A percentile compares a stretch with the other conserved stretches of the same genome.
Conservation (phyloP, 129 eudicot species). For the Smallanthus sonchifolius region DNA sequence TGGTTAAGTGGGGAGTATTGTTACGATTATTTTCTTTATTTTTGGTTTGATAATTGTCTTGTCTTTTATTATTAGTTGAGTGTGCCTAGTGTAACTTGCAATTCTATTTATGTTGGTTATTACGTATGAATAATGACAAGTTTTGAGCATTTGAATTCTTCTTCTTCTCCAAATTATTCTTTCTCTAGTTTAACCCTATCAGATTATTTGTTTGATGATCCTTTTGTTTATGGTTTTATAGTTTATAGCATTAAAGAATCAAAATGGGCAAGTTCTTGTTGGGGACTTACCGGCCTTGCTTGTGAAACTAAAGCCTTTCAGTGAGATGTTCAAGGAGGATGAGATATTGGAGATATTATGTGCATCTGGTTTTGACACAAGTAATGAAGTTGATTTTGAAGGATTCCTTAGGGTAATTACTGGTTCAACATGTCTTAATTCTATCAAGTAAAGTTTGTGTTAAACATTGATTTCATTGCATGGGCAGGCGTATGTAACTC, state of each 20-base stretch:
- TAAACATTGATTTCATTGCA: slow-evolving; percentile 22
- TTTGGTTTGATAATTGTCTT: too few species aligned
- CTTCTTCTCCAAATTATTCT: too few species aligned
- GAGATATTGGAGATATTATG: slow-evolving; percentile 42
- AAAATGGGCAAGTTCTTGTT: slow-evolving; percentile 52
- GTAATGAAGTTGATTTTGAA: slow-evolving; percentile 65
- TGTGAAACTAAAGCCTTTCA: slow-evolving; percentile 56
- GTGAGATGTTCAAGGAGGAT: slow-evolving; percentile 53
- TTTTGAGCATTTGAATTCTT: too few species aligned
- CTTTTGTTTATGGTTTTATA: slow-evolving; percentile 27
- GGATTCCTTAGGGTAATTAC: slow-evolving; percentile 60
- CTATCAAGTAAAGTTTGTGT: not conserved
- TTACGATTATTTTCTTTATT: too few species aligned
- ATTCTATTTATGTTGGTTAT: too few species aligned
- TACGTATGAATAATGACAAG: too few species aligned
- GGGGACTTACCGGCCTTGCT: slow-evolving; percentile 67
- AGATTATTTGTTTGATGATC: slow-evolving; percentile 5
- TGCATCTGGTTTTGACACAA: slow-evolving; percentile 42
- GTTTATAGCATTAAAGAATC: slow-evolving; percentile 53
- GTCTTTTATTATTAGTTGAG: too few species aligned
- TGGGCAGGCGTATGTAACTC: slow-evolving; percentile 61
- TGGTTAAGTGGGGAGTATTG: too few species aligned
- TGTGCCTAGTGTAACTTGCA: too few species aligned
- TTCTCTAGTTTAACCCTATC: too few species aligned
- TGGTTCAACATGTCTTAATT: slow-evolving; percentile 2